Conservation (phyloP, 495 filamentous ascomycete species). For the Daldinia childiae region DNA sequence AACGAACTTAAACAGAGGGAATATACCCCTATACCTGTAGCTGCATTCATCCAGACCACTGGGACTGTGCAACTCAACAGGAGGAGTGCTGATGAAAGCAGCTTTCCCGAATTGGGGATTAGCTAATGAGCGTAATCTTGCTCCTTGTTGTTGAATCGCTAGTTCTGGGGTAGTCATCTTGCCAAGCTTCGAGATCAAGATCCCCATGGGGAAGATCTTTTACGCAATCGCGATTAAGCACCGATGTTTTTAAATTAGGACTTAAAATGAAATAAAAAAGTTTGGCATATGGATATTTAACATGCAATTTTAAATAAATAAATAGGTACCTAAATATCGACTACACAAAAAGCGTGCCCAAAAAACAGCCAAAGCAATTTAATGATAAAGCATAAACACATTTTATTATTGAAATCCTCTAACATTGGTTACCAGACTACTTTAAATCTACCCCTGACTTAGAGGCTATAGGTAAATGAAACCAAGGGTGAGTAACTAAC, state of each 20-base stretch:
- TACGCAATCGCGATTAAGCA: constrained; percentile 25
- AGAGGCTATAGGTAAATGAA: neutral
- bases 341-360: no score
- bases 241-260: neutral
- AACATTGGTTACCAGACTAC: neutral
- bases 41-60: constrained; percentile 27
- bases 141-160: constrained; percentile 2
- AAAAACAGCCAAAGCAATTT: neutral
- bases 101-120: constrained; percentile 10
- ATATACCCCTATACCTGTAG: constrained; percentile 4
- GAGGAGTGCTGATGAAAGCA: constrained; percentile 5
- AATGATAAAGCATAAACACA: neutral
- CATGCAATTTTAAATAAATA: constrained; percentile 41
- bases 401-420: neutral
- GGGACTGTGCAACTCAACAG: constrained; percentile 21
- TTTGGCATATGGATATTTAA: neutral
- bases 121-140: constrained; percentile 6
- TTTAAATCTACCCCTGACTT: neutral
- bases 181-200: constrained; percentile 35
- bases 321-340: no score
- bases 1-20: neutral
- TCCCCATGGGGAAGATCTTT: constrained; percentile 32
- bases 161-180: constrained; percentile 22
- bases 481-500: neutral
- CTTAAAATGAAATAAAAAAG: neutral